These are phyloP conservation scores for Drechslerella dactyloides DNA, from an alignment of 2,329 filamentous ascomycete genomes.

Conservation along the genomic window DNA sequence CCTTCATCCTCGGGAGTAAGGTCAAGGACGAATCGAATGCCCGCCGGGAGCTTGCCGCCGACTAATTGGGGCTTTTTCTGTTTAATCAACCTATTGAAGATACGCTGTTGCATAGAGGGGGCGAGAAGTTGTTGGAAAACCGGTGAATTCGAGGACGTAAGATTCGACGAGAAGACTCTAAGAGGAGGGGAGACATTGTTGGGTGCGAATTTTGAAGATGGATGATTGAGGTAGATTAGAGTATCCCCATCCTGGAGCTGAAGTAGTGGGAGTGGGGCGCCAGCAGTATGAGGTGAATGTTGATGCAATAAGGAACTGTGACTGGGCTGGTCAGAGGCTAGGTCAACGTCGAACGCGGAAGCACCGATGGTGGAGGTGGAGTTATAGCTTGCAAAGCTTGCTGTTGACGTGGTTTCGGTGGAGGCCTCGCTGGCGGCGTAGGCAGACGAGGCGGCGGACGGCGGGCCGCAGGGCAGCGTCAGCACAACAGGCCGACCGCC, in stretches of 20 bases:
- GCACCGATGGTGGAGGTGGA: conserved; percentile 38
- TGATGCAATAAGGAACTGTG: conserved; percentile 3
- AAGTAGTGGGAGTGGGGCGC: conserved; percentile 52
- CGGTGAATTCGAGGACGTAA: conserved; percentile 61
- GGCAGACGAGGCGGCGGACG: conserved; percentile 19
- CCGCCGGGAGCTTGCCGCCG: conserved; percentile 56
- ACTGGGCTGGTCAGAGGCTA: not conserved
- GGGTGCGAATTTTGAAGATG: conserved; percentile 28
- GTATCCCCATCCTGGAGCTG: conserved; percentile 55
- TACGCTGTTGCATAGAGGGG: conserved; percentile 55
- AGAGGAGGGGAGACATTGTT: conserved; percentile 55
- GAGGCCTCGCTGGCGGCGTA: conserved; percentile 45
- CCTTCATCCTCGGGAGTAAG: conserved; percentile 69
- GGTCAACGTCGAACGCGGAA: conserved; percentile 5
- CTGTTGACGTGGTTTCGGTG: conserved; percentile 23
- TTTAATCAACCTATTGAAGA: conserved; percentile 47
- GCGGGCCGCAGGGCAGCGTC: conserved; percentile 25
- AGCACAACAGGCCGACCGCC: conserved; percentile 16
- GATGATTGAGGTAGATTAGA: conserved; percentile 53
- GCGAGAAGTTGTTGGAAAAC: conserved; percentile 62
- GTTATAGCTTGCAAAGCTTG: conserved; percentile 28
- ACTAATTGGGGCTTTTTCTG: conserved; percentile 56
- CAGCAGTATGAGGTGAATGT: conserved; percentile 7
- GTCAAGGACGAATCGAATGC: conserved; percentile 68
- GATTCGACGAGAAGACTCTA: conserved; percentile 61